Evolutionary conservation across 129 eudicot species (phyloP), one percentile per base, ranked within the genome.

Genomic region (Helichrysum umbraculigerum): DNA sequence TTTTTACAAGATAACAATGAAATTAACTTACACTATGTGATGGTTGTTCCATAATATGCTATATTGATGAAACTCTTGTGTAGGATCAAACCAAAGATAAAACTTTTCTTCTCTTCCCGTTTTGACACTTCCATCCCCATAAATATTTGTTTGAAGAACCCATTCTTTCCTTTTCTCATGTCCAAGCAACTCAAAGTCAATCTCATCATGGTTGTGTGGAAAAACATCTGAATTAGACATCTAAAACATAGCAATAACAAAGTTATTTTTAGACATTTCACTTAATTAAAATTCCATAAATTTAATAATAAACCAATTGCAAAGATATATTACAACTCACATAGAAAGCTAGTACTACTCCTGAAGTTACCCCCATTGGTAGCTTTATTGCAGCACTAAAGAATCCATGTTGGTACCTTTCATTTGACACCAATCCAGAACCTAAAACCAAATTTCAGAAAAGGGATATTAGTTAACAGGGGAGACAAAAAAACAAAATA

Each of bases 71-170:
- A 84, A 94, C 25, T 79, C 76, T 41, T 59, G 69, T 5, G 99
- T 89, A 51, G 97, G 99, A 77, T 94, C 99, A 73, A 94, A 94
- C 99, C 99, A 94, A 50, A 91, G 90, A 86, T 85, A 75, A 71
- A 91, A 85, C 62, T 94, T 94, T 81, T 94, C 99, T 57, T 94
- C 99, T 79, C 99, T 87, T 76, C 99, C 99, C 0, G 91, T 87
- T n/a, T 84, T 86, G 10, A 86, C 91, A 81, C 96, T 94, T 74
- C 99, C 99, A 86, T 91, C 86, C 15, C 99, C 97, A 57, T 94
- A 94, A 11, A 94, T 83, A 76, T 94, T 94, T 59, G 99, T 94
- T 75, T 94, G 99, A 59, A 94, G 86, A 20, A 94, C 89, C 98
- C 98, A 94, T 16, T 85, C 89, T 72, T 82, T 85, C 74, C 89